Evolutionary conservation across 1,139 yeast species (phyloP).

Genomic region (Suhomyces yuchorum): DNA sequence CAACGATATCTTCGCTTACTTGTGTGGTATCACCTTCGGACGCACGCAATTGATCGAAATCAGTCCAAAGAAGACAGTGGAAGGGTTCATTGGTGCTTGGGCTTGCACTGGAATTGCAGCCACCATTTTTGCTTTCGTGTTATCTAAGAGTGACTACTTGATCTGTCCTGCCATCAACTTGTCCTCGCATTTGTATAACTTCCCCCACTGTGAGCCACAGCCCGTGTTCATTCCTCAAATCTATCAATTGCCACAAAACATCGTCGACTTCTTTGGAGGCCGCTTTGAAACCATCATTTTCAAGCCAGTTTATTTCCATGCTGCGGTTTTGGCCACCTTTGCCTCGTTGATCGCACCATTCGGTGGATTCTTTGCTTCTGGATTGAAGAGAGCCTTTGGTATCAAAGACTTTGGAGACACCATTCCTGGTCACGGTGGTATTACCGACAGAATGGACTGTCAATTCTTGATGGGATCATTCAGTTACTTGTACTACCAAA

Average conservation of each 20-base stretch:
- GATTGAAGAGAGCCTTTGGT: conserved; percentile 94
- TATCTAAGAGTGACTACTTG: conserved; percentile 70
- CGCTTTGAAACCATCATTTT: conserved; percentile 53
- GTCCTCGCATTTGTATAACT: conserved; percentile 52
- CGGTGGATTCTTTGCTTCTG: conserved; percentile 98
- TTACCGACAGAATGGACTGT: conserved; percentile 96
- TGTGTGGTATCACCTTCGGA: conserved; percentile 97
- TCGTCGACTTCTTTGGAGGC: conserved; percentile 46
- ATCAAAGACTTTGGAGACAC: conserved; percentile 92
- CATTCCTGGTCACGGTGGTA: conserved; percentile 98
- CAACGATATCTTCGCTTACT: conserved; percentile 93
- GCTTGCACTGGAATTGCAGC: conserved; percentile 83
- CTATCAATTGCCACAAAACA: conserved; percentile 70
- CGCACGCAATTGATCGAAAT: conserved; percentile 88
- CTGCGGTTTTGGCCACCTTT: conserved; percentile 83
- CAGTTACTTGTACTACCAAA: conserved; percentile 87
- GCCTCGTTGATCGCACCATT: conserved; percentile 98
- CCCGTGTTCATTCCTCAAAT: conserved; percentile 84
- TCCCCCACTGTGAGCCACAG: conserved; percentile 72
- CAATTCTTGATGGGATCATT: conserved; percentile 98
- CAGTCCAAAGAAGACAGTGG: conserved; percentile 96
- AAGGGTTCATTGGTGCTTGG: conserved; percentile 98
- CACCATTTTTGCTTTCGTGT: conserved; percentile 60
- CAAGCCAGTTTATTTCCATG: conserved; percentile 89
- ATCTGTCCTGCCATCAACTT: conserved; percentile 84